Evolutionary conservation across 345 rosid species (phyloP), one percentile per base, ranked within the genome.

Genomic region (Physaria fendleri): DNA sequence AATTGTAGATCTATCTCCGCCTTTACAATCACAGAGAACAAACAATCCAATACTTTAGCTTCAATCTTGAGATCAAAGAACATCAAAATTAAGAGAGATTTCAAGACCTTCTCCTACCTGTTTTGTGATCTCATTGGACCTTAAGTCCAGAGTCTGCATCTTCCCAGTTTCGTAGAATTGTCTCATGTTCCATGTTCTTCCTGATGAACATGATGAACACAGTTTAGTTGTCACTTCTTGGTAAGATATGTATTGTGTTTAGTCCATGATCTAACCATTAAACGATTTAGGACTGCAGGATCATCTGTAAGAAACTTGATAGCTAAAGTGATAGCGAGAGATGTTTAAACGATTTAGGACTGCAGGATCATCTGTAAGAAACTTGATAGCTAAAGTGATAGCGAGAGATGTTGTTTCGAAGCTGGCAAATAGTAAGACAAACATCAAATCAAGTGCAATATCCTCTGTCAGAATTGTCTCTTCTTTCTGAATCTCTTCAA

Each of bases 351-450:
- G n/a, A n/a, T n/a, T n/a, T 58, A 84, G 76, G 52, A 73, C 95
- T 53, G 44, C 56, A 30, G 96, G 93, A 62, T 82, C 29, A 10
- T 84, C 87, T 1, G 84, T 78, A 13, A 88, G 85, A 45, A 85
- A 75, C 75, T 88, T 92, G 46, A 86, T 39, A 9, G 87, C 93
- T 69, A 86, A 68, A 55, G 96, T 86, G 69, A 84, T 20, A 38
- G 96, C 92, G 18, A 82, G 67, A 25, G 96, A 85, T 41, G 96
- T 88, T 65, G 96, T 88, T 80, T 92, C 96, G 62, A 80, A 92
- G 75, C 98, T 86, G 15, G 96, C 91, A 47, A 92, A 88, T 2
- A 92, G 80, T 44, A 92, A 79, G 68, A 77, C 93, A 25, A 92
- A 92, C 93, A 92, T 92, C 53, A 92, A 82, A 59, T 92, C 96